These are phyloP conservation scores for Zygosaccharomyces lentus DNA, from an alignment of 805 yeast species.

Conservation along the genomic window DNA sequence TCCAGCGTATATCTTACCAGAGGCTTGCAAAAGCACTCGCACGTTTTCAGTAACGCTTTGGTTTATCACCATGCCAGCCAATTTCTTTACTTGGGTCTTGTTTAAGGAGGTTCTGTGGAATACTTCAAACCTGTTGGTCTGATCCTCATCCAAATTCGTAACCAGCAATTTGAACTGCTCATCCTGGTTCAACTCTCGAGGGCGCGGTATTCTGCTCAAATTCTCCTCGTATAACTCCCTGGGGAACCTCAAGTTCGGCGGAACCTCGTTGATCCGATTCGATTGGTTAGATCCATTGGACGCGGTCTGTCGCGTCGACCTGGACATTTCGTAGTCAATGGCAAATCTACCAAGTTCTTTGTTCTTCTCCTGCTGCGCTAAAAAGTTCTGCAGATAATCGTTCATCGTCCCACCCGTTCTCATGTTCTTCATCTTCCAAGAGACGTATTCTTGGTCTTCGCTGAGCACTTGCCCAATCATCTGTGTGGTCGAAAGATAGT, in stretches of 20 bases:
- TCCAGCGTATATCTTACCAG: constrained; percentile 85
- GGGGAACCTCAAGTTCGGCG: constrained; percentile 24
- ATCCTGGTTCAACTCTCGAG: constrained; percentile 43
- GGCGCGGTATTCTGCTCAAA: constrained; percentile 12
- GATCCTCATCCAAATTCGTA: constrained; percentile 71
- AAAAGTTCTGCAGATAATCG: constrained; percentile 12
- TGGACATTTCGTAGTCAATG: not conserved
- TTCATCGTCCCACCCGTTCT: constrained; percentile 35
- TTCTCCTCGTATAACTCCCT: constrained; percentile 26
- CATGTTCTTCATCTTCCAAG: constrained; percentile 30
- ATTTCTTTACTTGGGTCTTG: constrained; percentile 70
- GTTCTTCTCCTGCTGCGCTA: not conserved
- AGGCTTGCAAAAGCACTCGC: constrained; percentile 77
- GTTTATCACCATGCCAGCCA: constrained; percentile 73
- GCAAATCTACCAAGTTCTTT: constrained; percentile 2
- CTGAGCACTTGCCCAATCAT: constrained; percentile 33
- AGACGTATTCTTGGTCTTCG: constrained; percentile 35
- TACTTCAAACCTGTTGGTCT: constrained; percentile 81
- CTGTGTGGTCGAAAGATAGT: constrained; percentile 30
- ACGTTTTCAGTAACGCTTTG: constrained; percentile 77
- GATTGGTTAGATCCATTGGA: constrained; percentile 4
- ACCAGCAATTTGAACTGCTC: constrained; percentile 60
- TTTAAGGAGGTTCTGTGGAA: constrained; percentile 74
- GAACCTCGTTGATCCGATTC: constrained; percentile 24
- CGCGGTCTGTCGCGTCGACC: not conserved